Evolutionary conservation across 192 early-diverging fungal species (phyloP), one percentile per base, ranked within the genome.

Genomic region (Allomyces arbusculus): DNA sequence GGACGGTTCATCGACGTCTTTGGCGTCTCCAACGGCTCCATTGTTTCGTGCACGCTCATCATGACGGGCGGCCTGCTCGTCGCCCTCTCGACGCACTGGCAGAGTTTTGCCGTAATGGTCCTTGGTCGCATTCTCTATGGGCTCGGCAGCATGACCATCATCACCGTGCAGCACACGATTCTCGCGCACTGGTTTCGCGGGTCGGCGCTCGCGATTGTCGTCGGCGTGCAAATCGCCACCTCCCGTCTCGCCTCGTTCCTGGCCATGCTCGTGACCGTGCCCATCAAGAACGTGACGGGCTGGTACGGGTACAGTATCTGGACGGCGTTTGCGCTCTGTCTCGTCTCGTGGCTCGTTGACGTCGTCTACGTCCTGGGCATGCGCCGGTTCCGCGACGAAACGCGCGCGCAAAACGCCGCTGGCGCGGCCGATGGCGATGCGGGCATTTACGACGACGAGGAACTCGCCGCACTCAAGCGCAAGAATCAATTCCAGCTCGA

Each of bases 151-250:
- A 86, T 84, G 4, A 80, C 86, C n/a, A 82, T 89, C 61, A 80
- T 83, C 0, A 86, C 87, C 50, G 82, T 87, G n/a, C 87, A 89
- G 72, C 86, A 89, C 66, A 89, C 86, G 6, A 89, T 89, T 10
- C 74, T 87, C 23, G 81, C 84, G 23, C 84, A 85, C 77, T 87
- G 86, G 77, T 89, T 89, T 69, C 78, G 72, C 22, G 85, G 86
- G 61, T 78, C 79, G 65, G 79, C 82, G 0, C 73, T 89, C 23
- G 84, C 85, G 4, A 74, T 83, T 10, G 85, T 85, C 11, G 76
- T 89, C 61, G 84, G 85, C 2, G 70, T 86, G 44, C 84, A 85
- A 70, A 75, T 89, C 43, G 83, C 85, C 16, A 81, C 80, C 8
- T 84, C 86, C 24, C 85, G 84, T 55, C 70, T 89, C 74, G 75